Evolutionary conservation across 495 filamentous ascomycete genomes (phyloP).

Genomic region (Elaphomyces granulatus): DNA sequence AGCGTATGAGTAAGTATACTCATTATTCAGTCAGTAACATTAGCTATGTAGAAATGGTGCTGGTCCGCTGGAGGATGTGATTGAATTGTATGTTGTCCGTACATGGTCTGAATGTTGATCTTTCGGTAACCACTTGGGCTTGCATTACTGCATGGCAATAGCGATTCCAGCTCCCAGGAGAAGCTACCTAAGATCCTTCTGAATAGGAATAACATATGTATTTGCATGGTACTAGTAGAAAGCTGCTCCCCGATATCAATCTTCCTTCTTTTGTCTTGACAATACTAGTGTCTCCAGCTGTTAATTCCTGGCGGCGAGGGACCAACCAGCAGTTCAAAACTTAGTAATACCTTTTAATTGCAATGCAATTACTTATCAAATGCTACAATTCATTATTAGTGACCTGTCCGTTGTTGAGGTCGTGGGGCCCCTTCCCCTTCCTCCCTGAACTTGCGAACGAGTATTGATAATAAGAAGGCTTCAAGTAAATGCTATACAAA

Average conservation of each 20-base stretch:
- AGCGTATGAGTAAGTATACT: slow-evolving; percentile 79
- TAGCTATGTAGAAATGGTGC: slow-evolving; percentile 84
- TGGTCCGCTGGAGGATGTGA: slow-evolving; percentile 95
- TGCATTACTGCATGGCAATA: slow-evolving; percentile 28
- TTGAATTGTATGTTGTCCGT: slow-evolving; percentile 93
- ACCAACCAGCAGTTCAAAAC: slow-evolving; percentile 34
- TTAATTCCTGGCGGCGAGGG: slow-evolving; percentile 80
- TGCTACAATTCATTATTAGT: too few relatives aligned
- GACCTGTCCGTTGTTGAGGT: too few relatives aligned
- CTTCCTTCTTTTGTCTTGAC: too few relatives aligned
- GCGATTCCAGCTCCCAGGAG: slow-evolving; percentile 68
- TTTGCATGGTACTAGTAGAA: slow-evolving; percentile 97
- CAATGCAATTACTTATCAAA: too few relatives aligned
- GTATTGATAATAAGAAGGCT: too few relatives aligned
- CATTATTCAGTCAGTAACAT: too few relatives aligned
- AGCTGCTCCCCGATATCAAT: too few relatives aligned
- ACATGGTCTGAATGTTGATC: not conserved
- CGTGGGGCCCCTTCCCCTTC: too few relatives aligned
- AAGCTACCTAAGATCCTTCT: slow-evolving; percentile 86
- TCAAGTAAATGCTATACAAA: too few relatives aligned
- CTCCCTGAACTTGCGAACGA: too few relatives aligned
- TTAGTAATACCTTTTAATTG: too few relatives aligned
- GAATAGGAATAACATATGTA: slow-evolving; percentile 97
- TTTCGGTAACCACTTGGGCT: slow-evolving; percentile 1
- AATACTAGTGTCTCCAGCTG: too few relatives aligned